A percentile compares a stretch with the other conserved stretches of the same genome.
These are phyloP conservation scores for Erodium moschatum DNA, from an alignment of 441 rosid genomes.

Conservation along the genomic window DNA sequence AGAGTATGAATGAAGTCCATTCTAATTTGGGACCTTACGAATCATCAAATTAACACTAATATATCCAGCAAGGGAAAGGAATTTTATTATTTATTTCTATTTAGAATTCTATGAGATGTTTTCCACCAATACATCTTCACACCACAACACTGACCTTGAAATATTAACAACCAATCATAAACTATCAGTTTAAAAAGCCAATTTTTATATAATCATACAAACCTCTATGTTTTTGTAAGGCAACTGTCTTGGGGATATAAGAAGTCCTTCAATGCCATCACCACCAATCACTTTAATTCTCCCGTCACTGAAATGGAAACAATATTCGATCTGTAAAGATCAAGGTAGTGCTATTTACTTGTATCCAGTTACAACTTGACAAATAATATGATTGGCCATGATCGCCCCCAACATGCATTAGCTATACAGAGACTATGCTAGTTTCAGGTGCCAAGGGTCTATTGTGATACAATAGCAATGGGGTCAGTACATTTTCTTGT, in stretches of 20 bases:
- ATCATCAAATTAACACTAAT: no score
- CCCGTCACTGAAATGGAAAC: constrained; percentile 39
- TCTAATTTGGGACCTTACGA: no score
- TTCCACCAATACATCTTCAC: neutral
- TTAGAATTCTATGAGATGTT: neutral
- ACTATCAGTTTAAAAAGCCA: neutral
- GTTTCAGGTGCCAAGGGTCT: neutral
- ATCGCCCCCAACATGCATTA: neutral
- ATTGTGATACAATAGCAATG: neutral
- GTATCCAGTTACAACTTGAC: constrained; percentile 50
- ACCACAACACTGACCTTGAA: neutral
- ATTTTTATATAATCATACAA: constrained; percentile 14
- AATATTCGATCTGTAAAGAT: no score
- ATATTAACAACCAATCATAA: neutral
- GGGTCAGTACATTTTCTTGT: neutral
- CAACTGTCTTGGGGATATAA: constrained; percentile 47
- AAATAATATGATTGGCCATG: neutral
- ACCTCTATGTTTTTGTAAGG: constrained; percentile 61
- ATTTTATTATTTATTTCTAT: no score
- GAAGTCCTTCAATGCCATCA: constrained; percentile 50
- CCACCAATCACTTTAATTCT: constrained; percentile 64
- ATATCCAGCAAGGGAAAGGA: no score
- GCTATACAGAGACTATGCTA: no score
- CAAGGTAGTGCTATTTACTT: neutral
- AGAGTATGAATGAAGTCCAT: no score